Percentiles rank a stretch among this genome's conserved stretches.
Evolutionary conservation across 2,329 filamentous ascomycete genomes (phyloP).

Genomic region (Nemania sp.): DNA sequence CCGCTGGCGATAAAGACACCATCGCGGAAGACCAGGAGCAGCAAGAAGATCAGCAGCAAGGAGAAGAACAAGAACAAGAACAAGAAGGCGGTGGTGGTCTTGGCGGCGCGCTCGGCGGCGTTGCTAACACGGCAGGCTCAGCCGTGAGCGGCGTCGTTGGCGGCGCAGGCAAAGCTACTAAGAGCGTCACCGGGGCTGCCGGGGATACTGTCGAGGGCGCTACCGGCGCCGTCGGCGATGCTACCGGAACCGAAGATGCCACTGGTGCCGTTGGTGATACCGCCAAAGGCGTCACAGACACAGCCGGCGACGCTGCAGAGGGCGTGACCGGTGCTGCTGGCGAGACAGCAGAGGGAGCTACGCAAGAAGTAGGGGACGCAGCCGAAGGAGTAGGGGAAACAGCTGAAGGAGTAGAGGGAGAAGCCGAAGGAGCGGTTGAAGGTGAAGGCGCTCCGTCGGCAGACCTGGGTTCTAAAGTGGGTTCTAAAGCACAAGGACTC

Average conservation of each 20-base stretch:
- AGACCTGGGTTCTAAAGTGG: constrained; percentile 8
- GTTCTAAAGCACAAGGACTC: constrained; percentile 27
- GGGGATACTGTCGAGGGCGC: constrained; percentile 31
- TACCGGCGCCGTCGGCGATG: constrained; percentile 32
- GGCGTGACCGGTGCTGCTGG: constrained; percentile 31
- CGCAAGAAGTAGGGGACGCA: constrained; percentile 27
- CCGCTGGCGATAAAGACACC: constrained; percentile 17
- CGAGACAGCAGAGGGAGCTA: constrained; percentile 18
- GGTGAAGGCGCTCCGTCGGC: constrained; percentile 26
- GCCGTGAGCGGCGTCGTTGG: constrained; percentile 26
- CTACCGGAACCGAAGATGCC: constrained; percentile 29
- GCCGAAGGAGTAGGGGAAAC: constrained; percentile 26
- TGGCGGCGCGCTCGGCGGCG: constrained; percentile 30
- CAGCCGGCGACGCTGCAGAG: constrained; percentile 29
- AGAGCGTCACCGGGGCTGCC: constrained; percentile 27
- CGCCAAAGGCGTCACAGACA: constrained; percentile 26
- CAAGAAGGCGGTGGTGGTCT: constrained; percentile 22
- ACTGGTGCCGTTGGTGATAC: constrained; percentile 32
- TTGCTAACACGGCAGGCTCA: constrained; percentile 30
- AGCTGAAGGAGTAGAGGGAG: constrained; percentile 24
- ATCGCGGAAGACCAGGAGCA: not conserved
- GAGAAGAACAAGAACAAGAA: constrained; percentile 5
- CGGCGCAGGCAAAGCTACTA: constrained; percentile 25
- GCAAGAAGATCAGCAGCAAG: not conserved
- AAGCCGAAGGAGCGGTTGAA: constrained; percentile 25